These are phyloP conservation scores for Thelonectria olida DNA, from an alignment of 2,329 filamentous ascomycete genomes.

Conservation along the genomic window DNA sequence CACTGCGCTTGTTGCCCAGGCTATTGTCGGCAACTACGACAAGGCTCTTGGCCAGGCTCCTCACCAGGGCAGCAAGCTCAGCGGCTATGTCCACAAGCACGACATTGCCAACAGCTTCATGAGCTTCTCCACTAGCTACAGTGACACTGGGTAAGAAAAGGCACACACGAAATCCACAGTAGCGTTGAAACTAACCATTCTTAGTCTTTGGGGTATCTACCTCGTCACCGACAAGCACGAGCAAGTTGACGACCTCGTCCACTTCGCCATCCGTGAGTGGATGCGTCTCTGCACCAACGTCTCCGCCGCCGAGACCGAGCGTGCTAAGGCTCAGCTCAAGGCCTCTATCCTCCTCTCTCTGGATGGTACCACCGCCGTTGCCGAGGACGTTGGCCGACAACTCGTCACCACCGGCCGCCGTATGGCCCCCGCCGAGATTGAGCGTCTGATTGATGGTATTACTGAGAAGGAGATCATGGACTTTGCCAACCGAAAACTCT, in stretches of 20 bases:
- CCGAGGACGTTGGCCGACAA: constrained; percentile 98
- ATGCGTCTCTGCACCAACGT: constrained; percentile 92
- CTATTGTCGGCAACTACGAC: constrained; percentile 99
- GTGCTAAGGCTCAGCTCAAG: constrained; percentile 99
- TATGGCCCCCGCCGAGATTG: constrained; percentile 91
- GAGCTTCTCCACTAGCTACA: constrained; percentile 99
- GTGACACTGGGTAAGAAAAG: constrained; percentile 87
- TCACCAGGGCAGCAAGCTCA: constrained; percentile 98
- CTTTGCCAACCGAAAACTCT: constrained; percentile 93
- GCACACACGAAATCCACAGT: background rate
- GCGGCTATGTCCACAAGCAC: constrained; percentile 91
- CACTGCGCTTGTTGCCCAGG: constrained; percentile 95
- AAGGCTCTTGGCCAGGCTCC: constrained; percentile 97
- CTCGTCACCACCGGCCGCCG: constrained; percentile 96
- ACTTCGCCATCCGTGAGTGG: constrained; percentile 99
- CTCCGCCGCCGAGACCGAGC: constrained; percentile 90
- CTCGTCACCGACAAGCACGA: constrained; percentile 90
- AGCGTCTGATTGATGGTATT: constrained; percentile 87
- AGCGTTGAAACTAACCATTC: constrained; percentile 33
- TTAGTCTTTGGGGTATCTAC: constrained; percentile 99
- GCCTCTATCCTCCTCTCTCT: constrained; percentile 96
- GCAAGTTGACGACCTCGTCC: constrained; percentile 91
- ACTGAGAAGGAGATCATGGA: constrained; percentile 97
- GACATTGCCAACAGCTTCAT: constrained; percentile 99
- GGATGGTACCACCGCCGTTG: constrained; percentile 95